Evolutionary conservation across 129 eudicot species (phyloP).

Genomic region (Glebionis coronaria): DNA sequence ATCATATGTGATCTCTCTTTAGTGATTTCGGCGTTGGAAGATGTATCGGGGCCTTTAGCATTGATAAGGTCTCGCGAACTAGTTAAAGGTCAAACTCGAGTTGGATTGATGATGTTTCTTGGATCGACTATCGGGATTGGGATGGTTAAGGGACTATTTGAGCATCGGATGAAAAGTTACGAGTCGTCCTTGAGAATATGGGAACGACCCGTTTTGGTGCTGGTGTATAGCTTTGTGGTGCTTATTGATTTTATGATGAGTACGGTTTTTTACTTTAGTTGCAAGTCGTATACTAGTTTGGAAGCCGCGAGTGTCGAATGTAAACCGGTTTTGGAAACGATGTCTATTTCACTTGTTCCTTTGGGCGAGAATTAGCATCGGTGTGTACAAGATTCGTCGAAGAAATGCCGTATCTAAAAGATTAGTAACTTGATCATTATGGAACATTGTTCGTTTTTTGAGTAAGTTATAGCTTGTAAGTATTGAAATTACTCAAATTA

Average conservation of each 20-base stretch:
- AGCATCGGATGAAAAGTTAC: conserved; percentile 71
- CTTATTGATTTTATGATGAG: conserved; percentile 89
- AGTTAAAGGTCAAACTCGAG: conserved; percentile 78
- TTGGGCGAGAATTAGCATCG: background rate
- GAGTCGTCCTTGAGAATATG: conserved; percentile 47
- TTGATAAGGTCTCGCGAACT: conserved; percentile 67
- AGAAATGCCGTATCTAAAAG: too few relatives aligned
- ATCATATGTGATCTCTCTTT: conserved; percentile 60
- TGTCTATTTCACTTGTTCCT: background rate
- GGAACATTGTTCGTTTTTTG: background rate
- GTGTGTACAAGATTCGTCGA: too few relatives aligned
- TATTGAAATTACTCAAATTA: too few relatives aligned
- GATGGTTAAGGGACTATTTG: conserved; percentile 71
- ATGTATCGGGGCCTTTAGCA: conserved; percentile 71
- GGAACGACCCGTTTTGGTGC: conserved; percentile 81
- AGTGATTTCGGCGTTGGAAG: conserved; percentile 81
- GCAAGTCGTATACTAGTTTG: conserved; percentile 65
- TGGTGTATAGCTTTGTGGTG: conserved; percentile 71
- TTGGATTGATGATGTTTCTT: conserved; percentile 67
- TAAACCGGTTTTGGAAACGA: conserved; percentile 45
- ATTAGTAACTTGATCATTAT: background rate
- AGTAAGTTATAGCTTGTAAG: background rate
- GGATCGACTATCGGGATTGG: conserved; percentile 73
- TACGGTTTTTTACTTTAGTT: conserved; percentile 80
- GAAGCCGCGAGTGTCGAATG: conserved; percentile 49